A percentile compares a stretch with the other conserved stretches of the same genome.
phyloP scores from a whole-genome alignment of 1,284 basidiomycete species.

The Trichosporon faecale region DNA sequence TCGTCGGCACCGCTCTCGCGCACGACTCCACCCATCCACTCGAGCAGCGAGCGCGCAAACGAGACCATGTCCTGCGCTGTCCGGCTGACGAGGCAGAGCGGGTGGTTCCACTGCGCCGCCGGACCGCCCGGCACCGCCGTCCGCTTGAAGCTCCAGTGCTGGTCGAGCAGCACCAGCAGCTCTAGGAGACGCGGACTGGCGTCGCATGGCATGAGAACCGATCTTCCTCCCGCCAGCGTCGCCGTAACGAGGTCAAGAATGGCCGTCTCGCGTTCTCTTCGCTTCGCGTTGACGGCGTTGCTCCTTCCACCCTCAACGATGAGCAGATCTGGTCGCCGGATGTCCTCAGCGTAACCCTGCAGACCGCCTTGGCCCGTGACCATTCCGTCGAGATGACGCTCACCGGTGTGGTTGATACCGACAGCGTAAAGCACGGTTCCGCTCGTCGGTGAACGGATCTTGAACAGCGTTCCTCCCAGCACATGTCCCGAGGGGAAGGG shows the following conservation, averaged over 20 bases:
- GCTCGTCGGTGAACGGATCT: conserved; percentile 91
- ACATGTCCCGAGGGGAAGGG: conserved; percentile 96
- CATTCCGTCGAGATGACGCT: conserved; percentile 93
- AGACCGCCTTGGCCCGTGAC: conserved; percentile 62
- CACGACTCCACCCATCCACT: conserved; percentile 94
- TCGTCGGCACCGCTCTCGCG: conserved; percentile 80
- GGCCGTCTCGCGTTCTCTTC: conserved; percentile 86
- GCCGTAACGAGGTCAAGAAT: conserved; percentile 84
- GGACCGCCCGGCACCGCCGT: conserved; percentile 53
- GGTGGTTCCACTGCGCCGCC: conserved; percentile 53
- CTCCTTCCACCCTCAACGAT: conserved; percentile 90
- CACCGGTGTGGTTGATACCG: conserved; percentile 93
- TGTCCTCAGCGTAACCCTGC: conserved; percentile 60
- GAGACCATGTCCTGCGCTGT: conserved; percentile 92
- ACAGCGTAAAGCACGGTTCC: conserved; percentile 96
- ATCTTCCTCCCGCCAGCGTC: conserved; percentile 71
- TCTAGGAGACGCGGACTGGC: conserved; percentile 90
- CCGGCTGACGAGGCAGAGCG: conserved; percentile 85
- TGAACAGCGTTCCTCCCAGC: conserved; percentile 97
- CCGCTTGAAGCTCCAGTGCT: conserved; percentile 87
- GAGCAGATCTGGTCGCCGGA: conserved; percentile 83
- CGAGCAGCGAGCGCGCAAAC: conserved; percentile 95
- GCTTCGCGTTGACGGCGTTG: conserved; percentile 73
- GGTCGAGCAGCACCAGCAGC: conserved; percentile 88
- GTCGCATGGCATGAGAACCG: conserved; percentile 88